Evolutionary conservation across 2,329 filamentous ascomycete genomes (phyloP), one percentile per base, ranked within the genome.

Genomic region (Neobulgaria alba): DNA sequence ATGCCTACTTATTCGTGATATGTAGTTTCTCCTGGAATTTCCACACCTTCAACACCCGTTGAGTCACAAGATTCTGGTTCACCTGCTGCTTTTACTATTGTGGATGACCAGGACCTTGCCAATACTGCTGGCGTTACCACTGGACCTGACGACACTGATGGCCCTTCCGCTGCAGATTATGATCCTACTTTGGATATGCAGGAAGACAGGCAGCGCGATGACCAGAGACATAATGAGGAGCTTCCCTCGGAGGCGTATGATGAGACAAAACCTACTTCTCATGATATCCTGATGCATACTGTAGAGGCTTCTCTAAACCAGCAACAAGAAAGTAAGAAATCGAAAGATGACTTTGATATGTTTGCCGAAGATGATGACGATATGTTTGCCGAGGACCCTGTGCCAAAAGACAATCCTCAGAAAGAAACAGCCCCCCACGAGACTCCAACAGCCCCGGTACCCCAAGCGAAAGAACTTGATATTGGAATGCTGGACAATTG

Each of bases 111-210:
- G 42, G 75, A 80, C 50, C 69, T 86, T 49, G 75, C 78, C 61
- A 84, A 85, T 57, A 67, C 59, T 4, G 71, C 77, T 52, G 68
- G 65, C 26, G 63, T 67, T 47, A 52, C 45, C 16, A 54, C 53
- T 31, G 46, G 17, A 46, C 52, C 33, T 46, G 54, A 43, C 48
- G 74, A 77, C 33, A 73, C 74, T 39, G 82, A 92, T 54, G 86
- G 82, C 5, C 84, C 85, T 4, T 95, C 88, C n/a, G 89, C 89
- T 33, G 88, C 87, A 44, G 86, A 95, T 61, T 95, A 95, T 59
- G 86, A 95, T 57, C 89, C 89, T 1, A 92, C 81, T 1, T 71
- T 80, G 51, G 89, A 95, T 58, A 92, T 90, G 84, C 72, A 82
- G 59, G 85, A 93, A 61, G 88, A 95, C 52, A 77, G 79, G 54